phyloP scores from a whole-genome alignment of 2,329 filamentous ascomycete genomes.

The Hypoxylon sp. region DNA sequence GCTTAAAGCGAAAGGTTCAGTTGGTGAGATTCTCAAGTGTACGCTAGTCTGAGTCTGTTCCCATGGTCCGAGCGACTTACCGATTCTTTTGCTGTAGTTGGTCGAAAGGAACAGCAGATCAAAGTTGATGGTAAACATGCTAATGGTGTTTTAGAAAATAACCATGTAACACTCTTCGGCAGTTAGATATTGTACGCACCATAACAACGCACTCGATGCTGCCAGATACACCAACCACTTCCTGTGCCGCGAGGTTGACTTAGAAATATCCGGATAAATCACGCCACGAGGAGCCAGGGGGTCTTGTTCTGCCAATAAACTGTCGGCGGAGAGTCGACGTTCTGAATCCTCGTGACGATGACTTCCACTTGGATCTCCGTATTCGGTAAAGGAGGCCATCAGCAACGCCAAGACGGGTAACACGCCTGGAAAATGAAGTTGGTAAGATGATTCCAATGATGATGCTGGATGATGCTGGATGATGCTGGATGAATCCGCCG shows the following conservation, averaged over 20 bases:
- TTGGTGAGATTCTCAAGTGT: slow-evolving; percentile 1
- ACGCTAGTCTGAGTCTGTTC: background rate
- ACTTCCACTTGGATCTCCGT: background rate
- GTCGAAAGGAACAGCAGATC: slow-evolving; percentile 30
- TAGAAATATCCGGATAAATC: background rate
- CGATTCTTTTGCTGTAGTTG: slow-evolving; percentile 35
- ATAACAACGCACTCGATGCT: slow-evolving; percentile 22
- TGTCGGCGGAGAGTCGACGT: slow-evolving; percentile 15
- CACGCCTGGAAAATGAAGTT: background rate
- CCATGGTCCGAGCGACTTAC: slow-evolving; percentile 11
- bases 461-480: slow-evolving; percentile 5
- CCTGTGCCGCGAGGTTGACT: background rate
- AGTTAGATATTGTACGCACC: slow-evolving; percentile 16
- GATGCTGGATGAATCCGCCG: background rate
- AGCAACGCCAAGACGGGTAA: background rate
- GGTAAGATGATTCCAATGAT: slow-evolving; percentile 1
- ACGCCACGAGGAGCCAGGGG: slow-evolving; percentile 2
- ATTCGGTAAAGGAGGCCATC: slow-evolving; percentile 19
- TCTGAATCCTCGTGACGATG: slow-evolving; percentile 23
- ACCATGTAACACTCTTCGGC: slow-evolving; percentile 10
- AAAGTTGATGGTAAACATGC: slow-evolving; percentile 34
- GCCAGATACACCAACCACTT: slow-evolving; percentile 24
- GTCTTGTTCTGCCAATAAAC: slow-evolving; percentile 19
- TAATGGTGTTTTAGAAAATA: slow-evolving; percentile 16
- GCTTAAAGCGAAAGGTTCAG: slow-evolving; percentile 18